These are phyloP conservation scores for Eucalyptus polyanthemos DNA, from an alignment of 345 rosid species.

Conservation along the genomic window DNA sequence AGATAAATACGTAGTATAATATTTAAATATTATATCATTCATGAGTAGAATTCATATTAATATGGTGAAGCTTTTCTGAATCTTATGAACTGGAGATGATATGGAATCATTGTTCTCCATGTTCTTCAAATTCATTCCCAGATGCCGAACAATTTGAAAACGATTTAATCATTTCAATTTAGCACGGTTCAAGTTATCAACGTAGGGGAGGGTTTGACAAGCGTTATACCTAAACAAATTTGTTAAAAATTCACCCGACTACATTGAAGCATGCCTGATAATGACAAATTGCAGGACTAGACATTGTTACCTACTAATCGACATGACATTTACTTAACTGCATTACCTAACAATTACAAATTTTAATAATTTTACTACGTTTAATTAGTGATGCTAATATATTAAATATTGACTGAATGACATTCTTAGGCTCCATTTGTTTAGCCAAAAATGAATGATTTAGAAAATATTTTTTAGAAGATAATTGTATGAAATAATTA, in stretches of 20 bases:
- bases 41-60: too few species aligned
- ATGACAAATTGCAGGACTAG: not conserved
- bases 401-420: not conserved
- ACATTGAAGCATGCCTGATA: not conserved
- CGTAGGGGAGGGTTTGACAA: not conserved
- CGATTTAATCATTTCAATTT: not conserved
- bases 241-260: not conserved
- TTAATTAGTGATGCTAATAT: too few species aligned
- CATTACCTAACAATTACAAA: not conserved
- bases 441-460: not conserved
- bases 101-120: too few species aligned
- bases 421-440: too few species aligned
- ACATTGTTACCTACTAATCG: too few species aligned
- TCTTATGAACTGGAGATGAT: too few species aligned
- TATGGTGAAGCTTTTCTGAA: too few species aligned
- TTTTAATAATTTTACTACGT: too few species aligned
- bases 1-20: too few species aligned
- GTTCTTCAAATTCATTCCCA: not conserved
- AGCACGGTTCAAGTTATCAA: not conserved
- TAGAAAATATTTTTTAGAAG: too few species aligned
- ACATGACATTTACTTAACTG: not conserved
- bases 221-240: not conserved
- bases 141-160: not conserved
- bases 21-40: too few species aligned
- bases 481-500: too few species aligned